phyloP scores from a whole-genome alignment of 306 rosid genomes.

The Cucurbita pepo region DNA sequence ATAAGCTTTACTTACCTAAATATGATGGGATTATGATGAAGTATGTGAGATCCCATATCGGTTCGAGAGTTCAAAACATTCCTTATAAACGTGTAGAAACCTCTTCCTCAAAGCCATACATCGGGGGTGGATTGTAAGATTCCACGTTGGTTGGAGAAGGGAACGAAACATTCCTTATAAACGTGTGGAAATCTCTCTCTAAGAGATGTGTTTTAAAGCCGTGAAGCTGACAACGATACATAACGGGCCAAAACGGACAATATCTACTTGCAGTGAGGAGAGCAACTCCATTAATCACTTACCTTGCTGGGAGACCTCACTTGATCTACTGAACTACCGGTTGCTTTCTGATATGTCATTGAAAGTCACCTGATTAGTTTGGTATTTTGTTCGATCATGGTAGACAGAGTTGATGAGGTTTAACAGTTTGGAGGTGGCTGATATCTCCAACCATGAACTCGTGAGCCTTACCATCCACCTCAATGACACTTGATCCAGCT shows the following conservation, averaged over 20 bases:
- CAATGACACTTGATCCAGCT: conserved; percentile 57
- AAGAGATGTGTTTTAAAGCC: too few relatives aligned
- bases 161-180: too few relatives aligned
- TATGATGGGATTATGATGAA: not conserved
- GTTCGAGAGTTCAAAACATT: too few relatives aligned
- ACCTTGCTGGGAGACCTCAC: not conserved
- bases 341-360: not conserved
- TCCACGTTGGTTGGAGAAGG: too few relatives aligned
- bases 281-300: not conserved
- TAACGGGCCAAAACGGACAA: not conserved
- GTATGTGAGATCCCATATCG: too few relatives aligned
- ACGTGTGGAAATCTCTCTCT: too few relatives aligned
- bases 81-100: too few relatives aligned
- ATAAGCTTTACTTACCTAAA: not conserved
- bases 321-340: not conserved
- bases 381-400: conserved; percentile 7
- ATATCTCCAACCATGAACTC: conserved; percentile 51
- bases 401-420: conserved; percentile 25
- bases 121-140: too few relatives aligned
- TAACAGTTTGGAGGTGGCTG: conserved; percentile 34
- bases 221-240: too few relatives aligned
- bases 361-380: not conserved
- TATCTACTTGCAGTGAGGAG: conserved; percentile 8
- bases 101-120: too few relatives aligned
- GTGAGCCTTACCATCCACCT: conserved; percentile 44